Base-by-base conservation (phyloP, 371 early-diverging fungal species). In the Ordospora colligata region DNA sequence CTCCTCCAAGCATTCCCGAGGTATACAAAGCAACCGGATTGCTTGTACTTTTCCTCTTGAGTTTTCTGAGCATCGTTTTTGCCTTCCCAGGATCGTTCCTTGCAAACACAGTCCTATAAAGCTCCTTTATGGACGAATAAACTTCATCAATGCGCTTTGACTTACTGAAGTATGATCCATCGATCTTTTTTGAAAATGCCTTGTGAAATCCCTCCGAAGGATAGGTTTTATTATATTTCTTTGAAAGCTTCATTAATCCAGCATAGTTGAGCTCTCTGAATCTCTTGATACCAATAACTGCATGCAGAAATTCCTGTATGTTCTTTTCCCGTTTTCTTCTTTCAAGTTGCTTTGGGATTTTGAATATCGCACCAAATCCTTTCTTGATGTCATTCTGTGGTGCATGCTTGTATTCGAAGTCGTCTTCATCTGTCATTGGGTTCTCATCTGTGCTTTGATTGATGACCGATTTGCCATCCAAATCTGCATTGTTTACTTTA, bases 261-360 rank as follows among this genome's bases (percentile, higher is more conserved):
- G 76, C 67, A 11, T 72, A 63, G 58, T 84, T 84, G 67, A 84
- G 53, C 14, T 80, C 77, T 65, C 70, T 78, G 63, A 78, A 84
- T 44, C 73, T 74, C 22, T 67, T 68, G 14, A 84, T 74, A 62
- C 76, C 77, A n/a, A 72, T 76, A 6, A 82, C 37, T 7, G 74
- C 74, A 47, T 82, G 76, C 4, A 82, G 69, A 45, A 79, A 78
- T 53, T 83, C 83, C 46, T 77, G 71, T 42, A 80, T 68, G 19
- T 72, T 67, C 43, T 78, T 79, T 43, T 83, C 83, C 51, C 52
- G 69, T 51, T 64, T 73, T 42, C 77, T 67, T 32, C 62, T 67
- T 22, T 53, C 50, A 51, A 75, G 50, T 2, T 27, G 45, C 37
- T 21, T 52, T 11, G 72, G 73, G 17, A 79, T 63, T 46, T 47